Evolutionary conservation across 805 yeast species (phyloP).

Genomic region (Sugiyamaella lignohabitans): DNA sequence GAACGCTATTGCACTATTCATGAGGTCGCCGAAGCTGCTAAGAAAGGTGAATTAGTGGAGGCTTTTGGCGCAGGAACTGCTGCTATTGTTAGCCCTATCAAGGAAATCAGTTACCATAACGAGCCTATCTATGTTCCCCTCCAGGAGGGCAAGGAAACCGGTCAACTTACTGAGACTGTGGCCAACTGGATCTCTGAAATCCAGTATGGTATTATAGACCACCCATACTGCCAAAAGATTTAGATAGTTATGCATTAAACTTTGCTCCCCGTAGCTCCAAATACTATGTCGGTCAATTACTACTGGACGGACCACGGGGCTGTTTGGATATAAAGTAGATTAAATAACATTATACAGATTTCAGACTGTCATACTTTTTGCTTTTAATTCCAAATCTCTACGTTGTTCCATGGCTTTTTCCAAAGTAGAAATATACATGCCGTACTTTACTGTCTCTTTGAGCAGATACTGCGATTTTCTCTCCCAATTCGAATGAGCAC

Average conservation of each 20-base stretch:
- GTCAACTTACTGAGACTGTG: slow-evolving; percentile 59
- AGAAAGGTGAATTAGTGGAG: slow-evolving; percentile 78
- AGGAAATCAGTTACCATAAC: slow-evolving; percentile 76
- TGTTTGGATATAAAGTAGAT: not conserved
- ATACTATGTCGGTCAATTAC: not conserved
- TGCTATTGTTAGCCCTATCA: slow-evolving; percentile 91
- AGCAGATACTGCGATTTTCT: slow-evolving; percentile 24
- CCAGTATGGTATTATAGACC: slow-evolving; percentile 80
- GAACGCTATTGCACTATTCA: slow-evolving; percentile 80
- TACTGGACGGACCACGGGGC: not conserved
- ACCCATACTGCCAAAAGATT: slow-evolving; percentile 34
- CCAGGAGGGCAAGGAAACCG: slow-evolving; percentile 65
- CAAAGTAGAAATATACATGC: slow-evolving; percentile 21
- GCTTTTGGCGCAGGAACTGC: slow-evolving; percentile 98
- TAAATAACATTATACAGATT: too few species aligned
- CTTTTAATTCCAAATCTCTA: not conserved
- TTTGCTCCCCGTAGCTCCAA: not conserved
- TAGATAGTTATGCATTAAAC: slow-evolving; percentile 1
- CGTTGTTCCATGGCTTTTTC: slow-evolving; percentile 17
- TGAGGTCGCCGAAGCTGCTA: slow-evolving; percentile 74
- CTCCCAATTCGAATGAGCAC: slow-evolving; percentile 31
- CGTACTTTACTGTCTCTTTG: slow-evolving; percentile 26
- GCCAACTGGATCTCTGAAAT: slow-evolving; percentile 82
- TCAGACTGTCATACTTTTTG: not conserved
- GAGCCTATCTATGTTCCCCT: slow-evolving; percentile 71